phyloP scores from a whole-genome alignment of 2,329 filamentous ascomycete species.

The Dryadomyces quercivorus region DNA sequence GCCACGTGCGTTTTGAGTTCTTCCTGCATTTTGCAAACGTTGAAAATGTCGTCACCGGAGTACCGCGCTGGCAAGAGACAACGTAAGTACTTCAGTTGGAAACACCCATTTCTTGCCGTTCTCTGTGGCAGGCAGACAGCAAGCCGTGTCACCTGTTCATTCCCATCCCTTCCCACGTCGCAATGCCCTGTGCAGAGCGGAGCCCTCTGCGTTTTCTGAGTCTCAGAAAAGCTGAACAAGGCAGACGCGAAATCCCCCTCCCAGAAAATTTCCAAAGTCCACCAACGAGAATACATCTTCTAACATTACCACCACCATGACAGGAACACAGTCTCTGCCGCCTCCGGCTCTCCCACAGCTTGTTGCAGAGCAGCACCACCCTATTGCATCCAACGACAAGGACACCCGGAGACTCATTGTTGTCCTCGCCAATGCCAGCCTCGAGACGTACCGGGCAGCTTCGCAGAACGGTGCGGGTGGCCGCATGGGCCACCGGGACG shows the following conservation, averaged over 20 bases:
- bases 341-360: conserved; percentile 83
- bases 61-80: conserved; percentile 18
- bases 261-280: not conserved
- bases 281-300: not conserved
- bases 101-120: not conserved
- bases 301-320: conserved; percentile 13
- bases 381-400: conserved; percentile 78
- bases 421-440: conserved; percentile 89
- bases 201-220: no score
- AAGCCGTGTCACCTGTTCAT: not conserved
- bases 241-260: not conserved
- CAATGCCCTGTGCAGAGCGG: no score
- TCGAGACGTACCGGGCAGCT: conserved; percentile 93
- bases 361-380: conserved; percentile 80
- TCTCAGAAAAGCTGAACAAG: not conserved
- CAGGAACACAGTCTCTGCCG: conserved; percentile 89
- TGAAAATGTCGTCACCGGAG: conserved; percentile 17
- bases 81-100: not conserved
- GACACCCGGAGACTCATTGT: conserved; percentile 87
- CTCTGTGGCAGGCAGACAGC: not conserved
- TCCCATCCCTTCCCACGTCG: not conserved
- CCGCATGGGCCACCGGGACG: conserved; percentile 61
- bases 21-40: no score
- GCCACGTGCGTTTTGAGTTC: not conserved
- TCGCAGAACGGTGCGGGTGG: conserved; percentile 52